Evolutionary conservation across 2,329 filamentous ascomycete species (phyloP).

Genomic region (Penicillium sp.): DNA sequence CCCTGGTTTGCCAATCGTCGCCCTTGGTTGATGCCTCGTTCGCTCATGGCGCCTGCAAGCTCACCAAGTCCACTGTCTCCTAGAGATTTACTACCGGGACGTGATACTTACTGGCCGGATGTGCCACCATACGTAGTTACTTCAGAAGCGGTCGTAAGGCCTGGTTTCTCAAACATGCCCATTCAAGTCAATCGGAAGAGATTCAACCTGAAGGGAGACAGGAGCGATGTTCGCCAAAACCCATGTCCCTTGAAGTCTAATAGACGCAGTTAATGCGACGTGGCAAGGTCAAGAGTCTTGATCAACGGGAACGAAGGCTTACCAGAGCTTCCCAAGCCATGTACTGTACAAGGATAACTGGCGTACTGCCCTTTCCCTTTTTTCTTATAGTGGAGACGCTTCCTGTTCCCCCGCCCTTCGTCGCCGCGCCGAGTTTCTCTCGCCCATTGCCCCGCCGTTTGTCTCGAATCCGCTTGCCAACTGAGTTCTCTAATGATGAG

Average conservation of each 20-base stretch:
- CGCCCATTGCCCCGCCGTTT: not conserved
- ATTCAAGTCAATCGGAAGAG: constrained; percentile 41
- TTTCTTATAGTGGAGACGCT: not conserved
- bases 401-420: not conserved
- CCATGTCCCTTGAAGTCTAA: constrained; percentile 55
- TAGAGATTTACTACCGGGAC: too few relatives aligned
- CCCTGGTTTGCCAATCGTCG: too few relatives aligned
- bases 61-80: too few relatives aligned
- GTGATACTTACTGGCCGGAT: constrained; percentile 27
- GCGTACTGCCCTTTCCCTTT: constrained; percentile 3
- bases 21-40: too few relatives aligned
- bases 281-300: constrained; percentile 19
- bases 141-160: constrained; percentile 35
- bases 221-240: constrained; percentile 46
- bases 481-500: not conserved
- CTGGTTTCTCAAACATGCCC: constrained; percentile 7
- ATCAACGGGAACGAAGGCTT: constrained; percentile 45
- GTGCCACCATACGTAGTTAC: constrained; percentile 45
- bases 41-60: too few relatives aligned
- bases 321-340: constrained; percentile 48
- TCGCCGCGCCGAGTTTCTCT: not conserved
- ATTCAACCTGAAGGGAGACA: constrained; percentile 39
- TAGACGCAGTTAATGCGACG: constrained; percentile 36
- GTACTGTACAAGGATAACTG: constrained; percentile 53
- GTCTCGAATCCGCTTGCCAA: not conserved